Base-by-base conservation (phyloP, 202 grass and related monocot genomes). In the Bolboschoenoplectus hybrid region DNA sequence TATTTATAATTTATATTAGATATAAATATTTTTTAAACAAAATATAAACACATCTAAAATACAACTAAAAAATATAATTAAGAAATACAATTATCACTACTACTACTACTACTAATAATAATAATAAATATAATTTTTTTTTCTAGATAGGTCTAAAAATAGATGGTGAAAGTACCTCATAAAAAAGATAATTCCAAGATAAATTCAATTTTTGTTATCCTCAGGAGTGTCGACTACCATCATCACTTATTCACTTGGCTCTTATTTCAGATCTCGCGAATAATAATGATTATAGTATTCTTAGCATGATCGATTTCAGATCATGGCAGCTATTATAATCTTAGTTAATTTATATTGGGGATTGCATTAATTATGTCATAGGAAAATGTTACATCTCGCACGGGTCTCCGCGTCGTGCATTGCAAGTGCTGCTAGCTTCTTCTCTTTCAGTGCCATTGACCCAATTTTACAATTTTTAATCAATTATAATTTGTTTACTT, bases 391-490 rank as follows among this genome's bases (percentile, higher is more conserved):
- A 53, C 6, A 77, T 16, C 74, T 56, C 56, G 32, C 74, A 34
- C 73, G 49, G 34, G 5, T 76, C 49, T 77, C 73, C 73, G 73
- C 73, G 73, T 77, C 73, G 26, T 70, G 67, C 67, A 71, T 71
- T 3, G 41, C 10, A 69, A 65, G 32, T 65, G 63, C 35, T 16
- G 35, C 0, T 16, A 0, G 9, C 19, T 16, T 20, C n/a, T 34
- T 74, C 9, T 45, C 44, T 13, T 74, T 74, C 1, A 0, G 71
- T 74, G 71, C 19, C 71, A 34, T 50, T 34, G 45, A 74, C 45
- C n/a, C 6, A 74, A 50, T 14, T 32, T 50, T 51, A 41, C 40
- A 67, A 40, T 67, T 0, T 67, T 51, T 74, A 51, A 74, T 74
- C 71, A 11, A 1, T 11, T 20, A 7, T 51, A 51, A 43, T 69